Percentiles rank a stretch among this genome's conserved stretches.
These are phyloP conservation scores for Talaromyces verruculosus DNA, from an alignment of 2,329 filamentous ascomycete genomes.

Conservation along the genomic window DNA sequence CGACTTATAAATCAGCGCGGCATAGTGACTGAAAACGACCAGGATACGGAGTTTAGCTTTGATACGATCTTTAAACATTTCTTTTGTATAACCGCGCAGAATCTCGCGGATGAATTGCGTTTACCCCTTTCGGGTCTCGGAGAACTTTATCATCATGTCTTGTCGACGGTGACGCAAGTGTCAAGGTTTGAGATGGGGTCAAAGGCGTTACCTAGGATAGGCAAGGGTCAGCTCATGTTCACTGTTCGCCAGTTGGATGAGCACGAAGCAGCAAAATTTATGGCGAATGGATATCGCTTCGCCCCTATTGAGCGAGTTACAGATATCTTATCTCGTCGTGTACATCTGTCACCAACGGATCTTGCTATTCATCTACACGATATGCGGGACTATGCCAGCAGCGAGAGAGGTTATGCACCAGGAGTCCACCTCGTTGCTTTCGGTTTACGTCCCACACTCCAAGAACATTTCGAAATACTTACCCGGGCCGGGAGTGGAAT, in stretches of 20 bases:
- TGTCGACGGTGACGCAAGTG: slow-evolving; percentile 59
- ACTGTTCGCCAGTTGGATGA: slow-evolving; percentile 65
- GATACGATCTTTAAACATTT: slow-evolving; percentile 76
- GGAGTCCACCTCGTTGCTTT: slow-evolving; percentile 45
- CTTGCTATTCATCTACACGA: slow-evolving; percentile 61
- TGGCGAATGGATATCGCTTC: slow-evolving; percentile 76
- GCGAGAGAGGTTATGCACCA: slow-evolving; percentile 31
- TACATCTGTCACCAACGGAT: slow-evolving; percentile 69
- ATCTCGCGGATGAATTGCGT: slow-evolving; percentile 68
- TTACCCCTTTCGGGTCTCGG: slow-evolving; percentile 64
- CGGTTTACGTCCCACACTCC: slow-evolving; percentile 49
- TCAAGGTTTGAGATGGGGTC: slow-evolving; percentile 26
- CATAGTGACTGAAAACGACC: slow-evolving; percentile 40
- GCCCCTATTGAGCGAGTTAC: slow-evolving; percentile 67
- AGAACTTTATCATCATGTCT: slow-evolving; percentile 71
- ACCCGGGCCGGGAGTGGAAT: slow-evolving; percentile 56
- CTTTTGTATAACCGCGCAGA: slow-evolving; percentile 75
- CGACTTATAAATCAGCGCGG: slow-evolving; percentile 51
- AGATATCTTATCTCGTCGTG: slow-evolving; percentile 65
- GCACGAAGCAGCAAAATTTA: slow-evolving; percentile 62
- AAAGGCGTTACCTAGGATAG: slow-evolving; percentile 38
- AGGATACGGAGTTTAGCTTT: slow-evolving; percentile 65
- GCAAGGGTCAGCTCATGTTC: slow-evolving; percentile 77
- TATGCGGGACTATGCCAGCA: slow-evolving; percentile 59
- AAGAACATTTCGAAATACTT: slow-evolving; percentile 63